A percentile compares a stretch with the other conserved stretches of the same genome.
Conservation (phyloP, 192 early-diverging fungal genomes). For the Mortierella claussenii region DNA sequence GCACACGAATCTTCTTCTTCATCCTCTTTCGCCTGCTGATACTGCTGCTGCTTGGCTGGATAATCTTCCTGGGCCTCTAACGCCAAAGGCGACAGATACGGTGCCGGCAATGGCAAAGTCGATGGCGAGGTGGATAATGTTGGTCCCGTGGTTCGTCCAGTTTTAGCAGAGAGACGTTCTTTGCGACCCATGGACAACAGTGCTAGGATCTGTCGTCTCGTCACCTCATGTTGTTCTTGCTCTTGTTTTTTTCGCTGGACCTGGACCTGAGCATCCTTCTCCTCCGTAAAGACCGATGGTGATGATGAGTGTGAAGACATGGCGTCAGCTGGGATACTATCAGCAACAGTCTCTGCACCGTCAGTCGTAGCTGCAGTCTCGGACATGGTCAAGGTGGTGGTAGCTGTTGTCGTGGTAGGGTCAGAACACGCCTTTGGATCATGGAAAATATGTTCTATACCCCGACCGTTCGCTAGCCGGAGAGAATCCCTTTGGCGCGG, state of each 20-base stretch:
- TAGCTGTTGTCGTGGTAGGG: not conserved
- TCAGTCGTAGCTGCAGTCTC: not conserved
- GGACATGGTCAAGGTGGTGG: not conserved
- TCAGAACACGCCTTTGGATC: too few species aligned
- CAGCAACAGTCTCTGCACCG: not conserved
- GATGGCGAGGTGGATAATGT: not conserved
- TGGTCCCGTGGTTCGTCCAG: slow-evolving; percentile 2
- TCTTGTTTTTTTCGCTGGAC: not conserved
- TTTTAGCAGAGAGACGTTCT: slow-evolving; percentile 30
- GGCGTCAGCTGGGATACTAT: not conserved
- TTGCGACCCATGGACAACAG: slow-evolving; percentile 35
- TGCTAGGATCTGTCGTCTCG: slow-evolving; percentile 25
- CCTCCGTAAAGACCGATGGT: not conserved
- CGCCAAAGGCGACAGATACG: slow-evolving; percentile 19
- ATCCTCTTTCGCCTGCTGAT: not conserved
- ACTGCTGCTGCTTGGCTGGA: not conserved
- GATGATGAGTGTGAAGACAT: not conserved
- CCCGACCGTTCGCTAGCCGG: slow-evolving; percentile 32
- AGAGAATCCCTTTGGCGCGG: not conserved
- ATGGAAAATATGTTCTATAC: too few species aligned
- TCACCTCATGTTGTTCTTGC: slow-evolving; percentile 7
- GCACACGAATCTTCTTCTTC: slow-evolving; percentile 15
- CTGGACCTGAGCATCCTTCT: too few species aligned
- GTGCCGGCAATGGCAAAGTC: not conserved
- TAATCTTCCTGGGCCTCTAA: slow-evolving; percentile 31